Conservation (phyloP, 2,329 filamentous ascomycete genomes). For the Proliferodiscus dingleyae region DNA sequence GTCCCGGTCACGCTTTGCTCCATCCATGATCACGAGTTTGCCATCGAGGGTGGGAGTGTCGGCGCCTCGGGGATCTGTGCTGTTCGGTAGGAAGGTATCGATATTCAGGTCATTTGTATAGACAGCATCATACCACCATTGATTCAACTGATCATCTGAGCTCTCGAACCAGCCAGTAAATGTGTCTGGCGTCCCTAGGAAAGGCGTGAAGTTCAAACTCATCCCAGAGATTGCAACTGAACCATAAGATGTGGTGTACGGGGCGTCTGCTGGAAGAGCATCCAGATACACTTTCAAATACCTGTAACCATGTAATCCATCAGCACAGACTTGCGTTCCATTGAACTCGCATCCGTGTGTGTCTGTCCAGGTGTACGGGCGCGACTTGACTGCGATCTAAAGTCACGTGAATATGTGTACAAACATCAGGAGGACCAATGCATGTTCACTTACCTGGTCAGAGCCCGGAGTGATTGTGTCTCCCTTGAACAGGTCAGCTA, state of each 20-base stretch:
- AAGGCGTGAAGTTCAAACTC: constrained; percentile 40
- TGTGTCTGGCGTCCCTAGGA: constrained; percentile 43
- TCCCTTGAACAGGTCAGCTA: constrained; percentile 21
- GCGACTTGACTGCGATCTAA: constrained; percentile 40
- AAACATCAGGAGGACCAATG: too few species aligned
- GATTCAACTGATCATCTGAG: constrained; percentile 43
- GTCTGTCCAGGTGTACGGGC: constrained; percentile 42
- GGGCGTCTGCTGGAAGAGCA: constrained; percentile 39
- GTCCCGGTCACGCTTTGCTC: constrained; percentile 48
- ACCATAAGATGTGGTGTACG: constrained; percentile 40
- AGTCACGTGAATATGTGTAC: constrained; percentile 6
- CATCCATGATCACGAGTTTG: constrained; percentile 45
- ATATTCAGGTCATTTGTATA: constrained; percentile 48
- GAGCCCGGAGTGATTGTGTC: constrained; percentile 41
- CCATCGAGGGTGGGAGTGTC: constrained; percentile 39
- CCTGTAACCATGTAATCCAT: constrained; percentile 49
- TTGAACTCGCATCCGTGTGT: constrained; percentile 39
- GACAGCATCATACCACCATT: constrained; percentile 49
- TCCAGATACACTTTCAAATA: constrained; percentile 46
- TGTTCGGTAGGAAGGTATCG: constrained; percentile 41
- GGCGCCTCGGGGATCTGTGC: constrained; percentile 45
- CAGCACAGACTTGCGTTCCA: constrained; percentile 42
- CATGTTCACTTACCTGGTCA: constrained; percentile 37
- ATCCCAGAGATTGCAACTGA: constrained; percentile 40
- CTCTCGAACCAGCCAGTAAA: constrained; percentile 50